Base-by-base conservation (phyloP, 2,329 filamentous ascomycete species). In the Paraconiothyrium sp. region DNA sequence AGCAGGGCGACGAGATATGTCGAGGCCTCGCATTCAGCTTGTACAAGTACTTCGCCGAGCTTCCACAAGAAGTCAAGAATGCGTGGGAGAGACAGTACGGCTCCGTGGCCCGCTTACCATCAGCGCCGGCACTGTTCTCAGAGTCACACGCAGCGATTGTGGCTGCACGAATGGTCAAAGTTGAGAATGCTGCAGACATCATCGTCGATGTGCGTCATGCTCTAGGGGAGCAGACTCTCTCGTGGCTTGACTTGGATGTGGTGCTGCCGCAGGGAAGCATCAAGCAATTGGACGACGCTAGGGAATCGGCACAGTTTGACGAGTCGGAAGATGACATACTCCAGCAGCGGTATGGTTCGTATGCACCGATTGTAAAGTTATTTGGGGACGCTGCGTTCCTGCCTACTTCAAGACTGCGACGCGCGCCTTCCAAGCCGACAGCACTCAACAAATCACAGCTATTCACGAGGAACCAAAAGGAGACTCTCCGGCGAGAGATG, bases 71-170 rank as follows among this genome's bases (percentile, higher is more conserved):
- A 41, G 90, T 93, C 74, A 97, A 93, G 83, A 84, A 84, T 71
- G 85, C 88, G 63, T 85, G 97, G 77, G 88, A 84, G 57, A 79
- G 83, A 48, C 79, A 84, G 57, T 81, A 83, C 58, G 84, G 83
- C 64, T 79, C 83, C 27, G 78, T 84, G 68, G 84, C 84, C 69
- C 84, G 70, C 54, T 88, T 90, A 5, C 87, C 87, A 44, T 90
- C 88, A 46, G 85, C 86, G 1, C 87, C 90, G 22, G 84, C 85
- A 47, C 84, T 97, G 61, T 98, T 98, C 79, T 88, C 91, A 65
- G 93, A 97, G 76, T 90, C 94, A 78, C 95, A 99, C 85, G 93
- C 94, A 22, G 95, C 94, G 47, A 92, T 97, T 72, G 82, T 99
- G 62, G 94, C 94, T 56, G 90, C 91, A 77, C 88, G 89, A 54